Base-by-base conservation (phyloP, 106 monocot species). In the Dendrobium huoshanense region DNA sequence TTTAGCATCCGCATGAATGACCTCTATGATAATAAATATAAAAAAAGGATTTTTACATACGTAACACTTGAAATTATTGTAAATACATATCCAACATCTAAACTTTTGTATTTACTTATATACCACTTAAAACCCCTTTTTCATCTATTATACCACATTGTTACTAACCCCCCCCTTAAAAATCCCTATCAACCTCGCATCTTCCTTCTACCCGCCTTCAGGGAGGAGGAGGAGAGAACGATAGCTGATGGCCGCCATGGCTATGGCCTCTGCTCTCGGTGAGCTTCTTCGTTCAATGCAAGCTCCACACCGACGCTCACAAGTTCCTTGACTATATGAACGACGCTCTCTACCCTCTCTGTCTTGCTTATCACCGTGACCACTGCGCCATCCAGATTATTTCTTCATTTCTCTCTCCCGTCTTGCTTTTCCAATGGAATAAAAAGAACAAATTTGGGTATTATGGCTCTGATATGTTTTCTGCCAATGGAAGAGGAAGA, bases 261-360 rank as follows among this genome's bases (percentile, higher is more conserved):
- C 85, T 96, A 51, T 84, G 79, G 67, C 93, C 93, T 75, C 83
- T 96, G 61, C 78, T 96, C 43, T 65, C 81, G 54, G 83, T 91
- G 20, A 81, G 78, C 65, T 96, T 96, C 88, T 96, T 96, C 65
- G 88, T 84, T 80, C 96, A 96, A 84, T 96, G 96, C 90, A 90
- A 90, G 79, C 79, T 79, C 64, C 96, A 96, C 74, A 88, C 83
- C 19, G 88, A 93, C 58, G 91, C 90, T 7, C 96, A 91, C 87
- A 91, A 93, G 87, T 96, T 93, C 73, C 84, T 96, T 31, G 96
- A 96, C 83, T 96, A 93, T 85, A 77, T 81, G 48, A 86, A 88
- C 58, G 93, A 85, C 47, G 89, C 96, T 56, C 86, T 93, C 76
- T 96, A 93, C 85, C 93, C 96, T 2, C 82, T 92, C 59, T 98